These are phyloP conservation scores for Anisodus tanguticus DNA, from an alignment of 257 asterid species.

Conservation along the genomic window DNA sequence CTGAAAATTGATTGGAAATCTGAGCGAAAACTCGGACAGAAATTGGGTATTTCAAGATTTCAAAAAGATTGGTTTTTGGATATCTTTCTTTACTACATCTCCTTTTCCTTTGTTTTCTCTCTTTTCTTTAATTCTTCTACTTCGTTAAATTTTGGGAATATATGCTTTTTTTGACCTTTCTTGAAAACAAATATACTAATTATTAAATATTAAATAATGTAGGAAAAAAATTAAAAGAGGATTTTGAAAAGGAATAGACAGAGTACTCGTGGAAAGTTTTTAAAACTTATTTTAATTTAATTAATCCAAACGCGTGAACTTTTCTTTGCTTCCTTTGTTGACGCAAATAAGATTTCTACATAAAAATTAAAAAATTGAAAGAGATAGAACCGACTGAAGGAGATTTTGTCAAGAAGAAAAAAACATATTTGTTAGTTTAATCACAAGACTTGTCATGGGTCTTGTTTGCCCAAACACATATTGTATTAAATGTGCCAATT, in stretches of 20 bases:
- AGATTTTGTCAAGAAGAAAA: too few relatives aligned
- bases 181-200: neutral
- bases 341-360: neutral
- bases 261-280: neutral
- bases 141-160: neutral
- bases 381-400: neutral
- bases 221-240: neutral
- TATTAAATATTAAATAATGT: neutral
- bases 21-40: neutral
- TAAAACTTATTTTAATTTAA: neutral
- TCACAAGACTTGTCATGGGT: too few relatives aligned
- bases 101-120: neutral
- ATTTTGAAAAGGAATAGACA: neutral
- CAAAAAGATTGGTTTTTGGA: neutral
- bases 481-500: too few relatives aligned
- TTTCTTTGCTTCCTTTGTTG: neutral
- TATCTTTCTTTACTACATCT: neutral
- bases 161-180: neutral
- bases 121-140: neutral
- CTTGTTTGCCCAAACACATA: too few relatives aligned
- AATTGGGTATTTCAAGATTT: conserved; percentile 1
- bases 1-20: conserved; percentile 5
- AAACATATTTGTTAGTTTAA: too few relatives aligned
- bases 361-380: neutral
- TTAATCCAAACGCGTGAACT: neutral